A percentile compares a stretch with the other conserved stretches of the same genome.
Conservation (phyloP, 2,329 filamentous ascomycete genomes). For the Colletotrichum limetticola region DNA sequence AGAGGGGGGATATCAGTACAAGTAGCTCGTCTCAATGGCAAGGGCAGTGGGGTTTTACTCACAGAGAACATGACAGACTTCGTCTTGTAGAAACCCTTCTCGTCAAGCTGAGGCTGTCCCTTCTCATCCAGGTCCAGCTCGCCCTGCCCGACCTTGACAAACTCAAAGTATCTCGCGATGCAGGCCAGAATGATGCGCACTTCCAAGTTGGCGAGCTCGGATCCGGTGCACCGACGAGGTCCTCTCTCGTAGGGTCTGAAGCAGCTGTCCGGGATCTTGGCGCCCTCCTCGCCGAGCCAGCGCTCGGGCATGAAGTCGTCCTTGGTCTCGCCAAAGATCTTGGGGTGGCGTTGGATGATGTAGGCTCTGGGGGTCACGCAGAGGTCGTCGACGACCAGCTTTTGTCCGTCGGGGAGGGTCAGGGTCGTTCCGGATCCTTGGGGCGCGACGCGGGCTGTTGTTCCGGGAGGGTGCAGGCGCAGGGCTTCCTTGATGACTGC, state of each 20-base stretch:
- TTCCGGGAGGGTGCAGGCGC: constrained; percentile 47
- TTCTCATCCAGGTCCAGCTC: constrained; percentile 25
- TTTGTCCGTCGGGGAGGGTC: constrained; percentile 41
- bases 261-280: constrained; percentile 22
- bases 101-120: constrained; percentile 11
- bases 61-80: constrained; percentile 26
- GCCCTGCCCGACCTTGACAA: constrained; percentile 29
- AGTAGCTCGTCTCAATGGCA: background rate
- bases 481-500: constrained; percentile 51
- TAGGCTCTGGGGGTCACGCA: constrained; percentile 46
- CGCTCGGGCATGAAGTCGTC: constrained; percentile 52
- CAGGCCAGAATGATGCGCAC: constrained; percentile 17
- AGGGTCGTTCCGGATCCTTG: constrained; percentile 37
- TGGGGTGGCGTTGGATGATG: constrained; percentile 47
- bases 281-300: constrained; percentile 41
- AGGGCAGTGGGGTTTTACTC: background rate
- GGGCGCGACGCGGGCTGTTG: constrained; percentile 40
- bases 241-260: constrained; percentile 27
- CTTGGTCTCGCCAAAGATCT: constrained; percentile 46
- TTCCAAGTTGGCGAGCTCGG: constrained; percentile 25
- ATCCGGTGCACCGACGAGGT: constrained; percentile 22
- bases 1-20: background rate
- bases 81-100: constrained; percentile 30
- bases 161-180: constrained; percentile 24
- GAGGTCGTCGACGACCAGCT: constrained; percentile 45